A percentile compares a stretch with the other conserved stretches of the same genome.
These are phyloP conservation scores for Narthecium ossifragum DNA, from an alignment of 106 monocot genomes.

Conservation along the genomic window DNA sequence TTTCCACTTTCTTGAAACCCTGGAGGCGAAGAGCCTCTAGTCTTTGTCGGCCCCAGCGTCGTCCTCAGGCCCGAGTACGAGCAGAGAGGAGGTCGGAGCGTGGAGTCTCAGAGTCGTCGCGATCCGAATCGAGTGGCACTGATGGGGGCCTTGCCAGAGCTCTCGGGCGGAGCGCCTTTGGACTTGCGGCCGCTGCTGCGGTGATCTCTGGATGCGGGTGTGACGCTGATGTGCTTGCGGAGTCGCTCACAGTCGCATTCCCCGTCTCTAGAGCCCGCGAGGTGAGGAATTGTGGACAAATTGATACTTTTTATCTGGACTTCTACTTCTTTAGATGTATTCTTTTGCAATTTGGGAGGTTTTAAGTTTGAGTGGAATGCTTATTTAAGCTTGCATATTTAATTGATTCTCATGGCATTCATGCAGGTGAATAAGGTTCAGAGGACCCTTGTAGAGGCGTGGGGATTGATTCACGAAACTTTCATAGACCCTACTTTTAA, in stretches of 20 bases:
- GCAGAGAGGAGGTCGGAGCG: neutral
- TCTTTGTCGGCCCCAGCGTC: neutral
- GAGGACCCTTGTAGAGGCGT: slow-evolving; percentile 85
- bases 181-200: slow-evolving; percentile 39
- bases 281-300: too few relatives aligned
- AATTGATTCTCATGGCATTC: too few relatives aligned
- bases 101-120: neutral
- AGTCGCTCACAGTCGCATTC: slow-evolving; percentile 90
- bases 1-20: slow-evolving; percentile 2
- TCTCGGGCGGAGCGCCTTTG: slow-evolving; percentile 16
- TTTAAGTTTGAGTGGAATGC: too few relatives aligned
- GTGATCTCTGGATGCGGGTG: slow-evolving; percentile 20
- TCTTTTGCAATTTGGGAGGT: too few relatives aligned
- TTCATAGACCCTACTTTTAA: slow-evolving; percentile 98
- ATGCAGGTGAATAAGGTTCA: slow-evolving; percentile 82
- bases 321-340: too few relatives aligned
- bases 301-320: too few relatives aligned
- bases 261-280: slow-evolving; percentile 77
- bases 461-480: slow-evolving; percentile 94
- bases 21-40: neutral
- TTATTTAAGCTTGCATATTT: too few relatives aligned
- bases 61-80: neutral
- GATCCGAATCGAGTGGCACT: slow-evolving; percentile 7
- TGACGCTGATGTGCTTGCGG: slow-evolving; percentile 49
- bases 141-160: neutral